Base-by-base conservation (phyloP, 2,329 filamentous ascomycete species). In the Colletotrichum spinosum region DNA sequence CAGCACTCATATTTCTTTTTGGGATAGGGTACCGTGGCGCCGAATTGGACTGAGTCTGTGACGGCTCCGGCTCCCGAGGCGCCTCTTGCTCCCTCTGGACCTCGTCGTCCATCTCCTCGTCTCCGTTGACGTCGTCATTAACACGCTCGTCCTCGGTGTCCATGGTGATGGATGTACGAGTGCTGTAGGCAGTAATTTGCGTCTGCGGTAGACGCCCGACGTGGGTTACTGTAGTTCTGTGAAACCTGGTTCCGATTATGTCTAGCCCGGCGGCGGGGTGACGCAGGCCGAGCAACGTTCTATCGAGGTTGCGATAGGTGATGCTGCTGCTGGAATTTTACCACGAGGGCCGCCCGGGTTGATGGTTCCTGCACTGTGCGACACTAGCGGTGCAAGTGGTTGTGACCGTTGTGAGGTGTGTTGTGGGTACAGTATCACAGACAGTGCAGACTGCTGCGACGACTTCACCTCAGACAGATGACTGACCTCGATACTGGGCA, bases 1-100 rank as follows among this genome's bases (percentile, higher is more conserved):
- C 80, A 7, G 80, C 80, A 3, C 75, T 74, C 5, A 82, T 70
- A 4, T 70, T 62, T 12, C 79, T 74, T 6, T 69, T 68, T 9
- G 78, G 74, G 8, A 82, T 75, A 34, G 68, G 57, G 63, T 77
- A 80, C 60, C 71, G 64, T 9, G 67, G 67, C 6, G 69, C 68
- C n/a, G 55, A 55, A 45, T 65, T 55, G 50, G 35, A 46, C 34
- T 57, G 17, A 38, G 54, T 50, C 17, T 11, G 42, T 13, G 45
- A 13, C 13, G 49, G 1, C 35, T 45, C 46, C 9, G 39, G 41
- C 17, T 17, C 41, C 42, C 44, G 6, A 12, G 15, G 41, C 33
- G 49, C 25, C 33, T 53, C 56, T n/a, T 34, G 34, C 15, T 25
- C 60, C 34, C 55, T 50, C 8, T 3, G 44, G 10, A 34, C 34